Base-by-base conservation (phyloP, 1,139 yeast species). In the Diutina sp. region DNA sequence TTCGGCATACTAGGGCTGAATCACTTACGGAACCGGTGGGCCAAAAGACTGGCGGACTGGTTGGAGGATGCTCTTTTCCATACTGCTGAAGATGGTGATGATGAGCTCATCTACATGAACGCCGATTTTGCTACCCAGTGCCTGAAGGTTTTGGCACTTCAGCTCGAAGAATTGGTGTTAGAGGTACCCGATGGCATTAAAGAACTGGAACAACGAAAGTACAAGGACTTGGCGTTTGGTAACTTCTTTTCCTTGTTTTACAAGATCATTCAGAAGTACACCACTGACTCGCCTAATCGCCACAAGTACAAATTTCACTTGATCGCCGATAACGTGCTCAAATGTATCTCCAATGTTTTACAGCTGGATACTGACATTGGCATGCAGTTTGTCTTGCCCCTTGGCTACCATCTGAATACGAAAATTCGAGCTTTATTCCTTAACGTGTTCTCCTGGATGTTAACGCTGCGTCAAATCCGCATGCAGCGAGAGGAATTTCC, bases 331-430 rank as follows among this genome's bases (percentile, higher is more conserved):
- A 82, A 85, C 65, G 83, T 87, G n/a, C 80, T 88, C 57, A 73
- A 75, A 46, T 81, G 89, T 47, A 74, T 89, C 55, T 83, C 91
- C 1, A 86, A 86, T 61, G 68, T 90, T 51, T 72, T 90, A 55
- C 84, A 80, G 62, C 79, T 87, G 11, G 90, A 90, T 64, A 83
- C 86, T 2, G 90, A 86, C 60, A 83, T 87, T 55, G 96, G 96
- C 9, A 74, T 89, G 65, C 84, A 83, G 57, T 82, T 83, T 67
- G 90, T 91, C 0, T 69, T 90, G 16, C 90, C 95, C 0, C 74
- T 89, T 65, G 95, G 96, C 0, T 87, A 83, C 63, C 90, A 89
- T 62, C 80, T 79, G 47, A 87, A 87, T 64, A 69, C 72, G 25
- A 79, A 82, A 57, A 82, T 88, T 41, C 72, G 95, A 58, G 72